Conservation (phyloP, 106 monocot genomes). For the Chionographis japonica region DNA sequence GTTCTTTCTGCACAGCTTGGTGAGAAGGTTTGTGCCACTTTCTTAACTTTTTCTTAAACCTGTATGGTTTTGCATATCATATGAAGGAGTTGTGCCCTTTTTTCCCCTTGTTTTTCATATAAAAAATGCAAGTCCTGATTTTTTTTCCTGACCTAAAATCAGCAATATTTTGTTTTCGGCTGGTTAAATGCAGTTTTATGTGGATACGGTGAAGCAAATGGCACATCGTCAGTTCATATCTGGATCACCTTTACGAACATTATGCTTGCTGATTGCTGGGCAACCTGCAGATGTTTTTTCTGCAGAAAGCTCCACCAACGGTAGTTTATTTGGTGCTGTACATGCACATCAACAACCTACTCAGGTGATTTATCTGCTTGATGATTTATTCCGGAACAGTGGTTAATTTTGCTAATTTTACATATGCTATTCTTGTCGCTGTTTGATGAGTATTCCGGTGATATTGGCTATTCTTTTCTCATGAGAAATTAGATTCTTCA, state of each 20-base stretch:
- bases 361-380: conserved; percentile 37
- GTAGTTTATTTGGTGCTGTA: conserved; percentile 16
- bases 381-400: background rate
- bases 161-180: background rate
- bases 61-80: no score
- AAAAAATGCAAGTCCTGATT: no score
- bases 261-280: conserved; percentile 93
- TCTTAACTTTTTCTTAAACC: background rate
- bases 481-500: no score
- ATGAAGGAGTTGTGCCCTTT: no score
- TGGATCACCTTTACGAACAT: conserved; percentile 89
- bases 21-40: conserved; percentile 54
- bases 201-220: conserved; percentile 96
- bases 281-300: conserved; percentile 96
- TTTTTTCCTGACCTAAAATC: background rate
- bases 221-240: conserved; percentile 71
- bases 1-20: conserved; percentile 94
- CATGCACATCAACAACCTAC: conserved; percentile 24
- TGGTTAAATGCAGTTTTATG: conserved; percentile 67
- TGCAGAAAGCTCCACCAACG: conserved; percentile 21
- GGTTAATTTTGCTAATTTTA: background rate
- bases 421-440: background rate
- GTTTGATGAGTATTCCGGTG: no score
- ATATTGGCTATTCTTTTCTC: no score
- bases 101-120: no score